Evolutionary conservation across 257 asterid genomes (phyloP).

Genomic region (Solanum chiquidenum): DNA sequence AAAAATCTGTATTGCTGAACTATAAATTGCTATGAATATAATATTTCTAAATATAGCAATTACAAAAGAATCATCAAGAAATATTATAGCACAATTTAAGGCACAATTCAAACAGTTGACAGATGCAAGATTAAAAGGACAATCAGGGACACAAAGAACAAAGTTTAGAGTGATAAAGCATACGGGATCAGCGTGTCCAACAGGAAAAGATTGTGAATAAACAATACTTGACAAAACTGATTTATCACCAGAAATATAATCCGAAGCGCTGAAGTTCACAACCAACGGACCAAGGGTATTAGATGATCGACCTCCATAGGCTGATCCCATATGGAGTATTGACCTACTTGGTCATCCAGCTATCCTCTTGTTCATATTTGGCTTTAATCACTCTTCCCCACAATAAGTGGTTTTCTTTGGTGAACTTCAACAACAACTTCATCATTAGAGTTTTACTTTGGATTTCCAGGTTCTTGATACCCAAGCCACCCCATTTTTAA

Average conservation of each 20-base stretch:
- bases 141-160: background rate
- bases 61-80: background rate
- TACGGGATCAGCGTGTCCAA: background rate
- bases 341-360: background rate
- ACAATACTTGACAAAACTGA: background rate
- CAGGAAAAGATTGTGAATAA: background rate
- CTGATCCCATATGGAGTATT: background rate
- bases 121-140: background rate
- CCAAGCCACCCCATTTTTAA: background rate
- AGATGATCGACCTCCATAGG: background rate
- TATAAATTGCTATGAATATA: background rate
- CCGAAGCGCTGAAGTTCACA: background rate
- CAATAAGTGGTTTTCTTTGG: background rate
- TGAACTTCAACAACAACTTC: background rate
- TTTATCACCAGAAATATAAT: background rate
- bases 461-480: background rate
- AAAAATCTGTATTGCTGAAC: background rate
- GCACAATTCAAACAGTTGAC: background rate
- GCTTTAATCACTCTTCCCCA: background rate
- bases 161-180: background rate
- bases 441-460: background rate
- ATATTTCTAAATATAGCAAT: background rate
- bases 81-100: background rate
- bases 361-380: background rate
- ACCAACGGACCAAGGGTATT: background rate